A percentile compares a stretch with the other conserved stretches of the same genome.
Evolutionary conservation across 2,329 filamentous ascomycete species (phyloP).

Genomic region (Aspergillus amoenus): DNA sequence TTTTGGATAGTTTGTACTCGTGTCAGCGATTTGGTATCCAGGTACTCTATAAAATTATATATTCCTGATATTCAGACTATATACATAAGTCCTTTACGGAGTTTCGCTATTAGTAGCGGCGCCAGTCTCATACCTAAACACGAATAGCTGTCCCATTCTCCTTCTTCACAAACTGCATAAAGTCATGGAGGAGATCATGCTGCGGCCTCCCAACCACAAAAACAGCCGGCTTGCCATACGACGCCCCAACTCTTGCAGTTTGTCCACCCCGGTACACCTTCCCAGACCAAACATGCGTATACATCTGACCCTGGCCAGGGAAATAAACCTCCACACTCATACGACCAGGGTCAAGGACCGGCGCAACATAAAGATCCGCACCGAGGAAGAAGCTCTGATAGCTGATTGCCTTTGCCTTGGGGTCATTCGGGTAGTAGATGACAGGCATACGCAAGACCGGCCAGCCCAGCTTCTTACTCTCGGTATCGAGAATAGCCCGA

Average conservation of each 20-base stretch:
- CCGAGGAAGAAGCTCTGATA: neutral
- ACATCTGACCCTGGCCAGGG: neutral
- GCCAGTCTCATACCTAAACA: neutral
- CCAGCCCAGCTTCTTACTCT: neutral
- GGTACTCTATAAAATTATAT: too few relatives aligned
- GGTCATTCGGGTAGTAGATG: neutral
- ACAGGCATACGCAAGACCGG: neutral
- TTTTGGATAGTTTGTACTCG: too few relatives aligned
- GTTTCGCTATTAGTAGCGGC: too few relatives aligned
- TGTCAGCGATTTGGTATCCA: too few relatives aligned
- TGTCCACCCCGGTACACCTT: neutral
- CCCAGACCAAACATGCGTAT: neutral
- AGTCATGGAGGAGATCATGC: neutral
- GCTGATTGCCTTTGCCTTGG: neutral
- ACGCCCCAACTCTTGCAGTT: neutral
- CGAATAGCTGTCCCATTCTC: neutral
- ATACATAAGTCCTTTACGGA: too few relatives aligned
- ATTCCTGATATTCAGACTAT: too few relatives aligned
- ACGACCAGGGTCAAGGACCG: neutral
- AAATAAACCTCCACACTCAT: neutral
- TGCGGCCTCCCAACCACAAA: neutral
- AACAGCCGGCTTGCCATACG: neutral
- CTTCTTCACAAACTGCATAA: neutral
- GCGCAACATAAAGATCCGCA: neutral
- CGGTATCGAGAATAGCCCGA: neutral